These are phyloP conservation scores for Umbellularia californica DNA, from an alignment of 164 flowering plant genomes.

Conservation along the genomic window DNA sequence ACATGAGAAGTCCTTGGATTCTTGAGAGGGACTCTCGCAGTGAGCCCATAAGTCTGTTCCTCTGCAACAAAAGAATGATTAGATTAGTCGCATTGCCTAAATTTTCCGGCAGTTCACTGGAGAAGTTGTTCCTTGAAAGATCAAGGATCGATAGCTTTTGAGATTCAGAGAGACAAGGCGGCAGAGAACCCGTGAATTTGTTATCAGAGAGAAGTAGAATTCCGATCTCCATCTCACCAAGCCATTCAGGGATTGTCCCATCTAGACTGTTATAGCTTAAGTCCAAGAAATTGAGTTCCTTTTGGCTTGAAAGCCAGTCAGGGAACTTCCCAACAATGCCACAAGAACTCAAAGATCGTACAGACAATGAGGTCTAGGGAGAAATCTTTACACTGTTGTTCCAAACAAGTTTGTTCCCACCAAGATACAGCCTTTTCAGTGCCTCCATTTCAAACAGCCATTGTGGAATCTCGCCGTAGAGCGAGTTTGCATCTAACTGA, in stretches of 20 bases:
- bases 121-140: conserved; percentile 43
- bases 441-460: conserved; percentile 35
- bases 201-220: conserved; percentile 37
- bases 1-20: conserved; percentile 22
- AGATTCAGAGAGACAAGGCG: conserved; percentile 36
- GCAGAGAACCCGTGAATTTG: conserved; percentile 37
- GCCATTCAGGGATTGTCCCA: conserved; percentile 45
- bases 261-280: conserved; percentile 38
- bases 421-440: conserved; percentile 30
- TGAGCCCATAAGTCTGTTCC: conserved; percentile 39
- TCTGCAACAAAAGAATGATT: conserved; percentile 34
- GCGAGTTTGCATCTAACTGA: conserved; percentile 28
- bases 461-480: conserved; percentile 39
- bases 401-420: conserved; percentile 46
- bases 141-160: conserved; percentile 28
- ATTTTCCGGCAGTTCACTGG: conserved; percentile 38
- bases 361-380: conserved; percentile 29
- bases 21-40: conserved; percentile 35
- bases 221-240: conserved; percentile 26
- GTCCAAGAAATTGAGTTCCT: conserved; percentile 36
- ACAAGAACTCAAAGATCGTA: conserved; percentile 35
- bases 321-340: conserved; percentile 37
- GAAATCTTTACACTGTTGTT: conserved; percentile 19
- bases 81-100: conserved; percentile 34
- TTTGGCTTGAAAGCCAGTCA: conserved; percentile 40